phyloP scores from a whole-genome alignment of 768 basidiomycete genomes.

The Panus rudis region DNA sequence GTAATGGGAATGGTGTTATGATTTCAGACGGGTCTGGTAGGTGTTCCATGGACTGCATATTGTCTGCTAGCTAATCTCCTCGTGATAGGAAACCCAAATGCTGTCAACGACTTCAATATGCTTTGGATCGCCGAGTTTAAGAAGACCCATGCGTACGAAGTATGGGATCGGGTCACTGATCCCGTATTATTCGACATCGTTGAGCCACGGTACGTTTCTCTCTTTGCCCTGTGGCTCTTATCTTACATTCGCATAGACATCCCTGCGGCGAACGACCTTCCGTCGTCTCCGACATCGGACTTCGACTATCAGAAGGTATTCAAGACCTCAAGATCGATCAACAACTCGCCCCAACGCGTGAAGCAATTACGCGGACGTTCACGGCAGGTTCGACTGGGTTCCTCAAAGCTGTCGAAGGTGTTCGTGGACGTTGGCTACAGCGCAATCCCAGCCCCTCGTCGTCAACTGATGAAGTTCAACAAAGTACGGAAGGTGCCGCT shows the following conservation, averaged over 20 bases:
- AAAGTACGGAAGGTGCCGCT: too few relatives aligned
- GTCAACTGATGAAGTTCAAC: too few relatives aligned
- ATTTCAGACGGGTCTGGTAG: constrained; percentile 59
- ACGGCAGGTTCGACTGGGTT: constrained; percentile 70
- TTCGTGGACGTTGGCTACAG: constrained; percentile 65
- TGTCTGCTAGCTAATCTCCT: constrained; percentile 17
- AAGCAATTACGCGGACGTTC: constrained; percentile 77
- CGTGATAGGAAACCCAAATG: constrained; percentile 47
- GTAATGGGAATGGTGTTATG: constrained; percentile 53
- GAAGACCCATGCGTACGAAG: constrained; percentile 77
- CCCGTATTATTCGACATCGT: constrained; percentile 91
- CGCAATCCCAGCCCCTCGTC: constrained; percentile 21
- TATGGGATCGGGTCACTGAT: constrained; percentile 90
- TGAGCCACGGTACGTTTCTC: constrained; percentile 68
- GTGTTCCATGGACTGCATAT: background rate
- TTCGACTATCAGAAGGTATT: constrained; percentile 88
- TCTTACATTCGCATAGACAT: constrained; percentile 45
- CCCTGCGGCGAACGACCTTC: constrained; percentile 90
- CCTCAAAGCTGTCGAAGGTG: constrained; percentile 87
- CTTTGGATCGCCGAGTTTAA: constrained; percentile 87
- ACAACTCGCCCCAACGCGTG: constrained; percentile 87
- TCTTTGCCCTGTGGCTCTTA: constrained; percentile 1
- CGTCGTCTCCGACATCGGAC: constrained; percentile 83
- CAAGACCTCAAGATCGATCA: constrained; percentile 92
- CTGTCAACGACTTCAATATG: constrained; percentile 77